A percentile compares a stretch with the other conserved stretches of the same genome.
Evolutionary conservation across 1,139 yeast genomes (phyloP).

Genomic region (Hanseniaspora gamundiae): DNA sequence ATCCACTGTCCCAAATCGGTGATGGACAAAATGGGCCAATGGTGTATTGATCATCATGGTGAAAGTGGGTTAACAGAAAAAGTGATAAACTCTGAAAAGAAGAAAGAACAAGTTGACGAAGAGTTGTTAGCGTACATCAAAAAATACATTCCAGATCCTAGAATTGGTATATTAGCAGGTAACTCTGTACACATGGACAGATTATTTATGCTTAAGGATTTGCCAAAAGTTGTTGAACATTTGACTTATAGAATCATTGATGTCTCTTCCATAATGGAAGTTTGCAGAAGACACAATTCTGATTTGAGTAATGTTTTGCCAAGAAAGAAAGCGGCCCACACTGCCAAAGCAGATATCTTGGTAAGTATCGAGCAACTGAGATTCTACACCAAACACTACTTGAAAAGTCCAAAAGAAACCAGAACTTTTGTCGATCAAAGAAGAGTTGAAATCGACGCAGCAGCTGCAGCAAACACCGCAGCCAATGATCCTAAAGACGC

Average conservation of each 20-base stretch:
- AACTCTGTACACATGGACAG: constrained; percentile 89
- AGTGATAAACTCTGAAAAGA: constrained; percentile 44
- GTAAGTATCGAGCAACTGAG: constrained; percentile 78
- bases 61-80: constrained; percentile 65
- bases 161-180: constrained; percentile 70
- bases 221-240: constrained; percentile 62
- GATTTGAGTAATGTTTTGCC: constrained; percentile 27
- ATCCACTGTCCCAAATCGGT: constrained; percentile 55
- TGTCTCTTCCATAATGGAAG: constrained; percentile 73
- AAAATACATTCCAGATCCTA: constrained; percentile 39
- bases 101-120: constrained; percentile 46
- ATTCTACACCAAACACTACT: constrained; percentile 64
- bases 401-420: constrained; percentile 24
- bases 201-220: constrained; percentile 69
- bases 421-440: constrained; percentile 12
- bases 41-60: constrained; percentile 80
- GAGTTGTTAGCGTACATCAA: constrained; percentile 54
- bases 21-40: constrained; percentile 65
- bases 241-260: constrained; percentile 81
- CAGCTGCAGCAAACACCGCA: not conserved
- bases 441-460: not conserved
- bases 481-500: not conserved
- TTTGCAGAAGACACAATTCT: constrained; percentile 69
- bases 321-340: constrained; percentile 55
- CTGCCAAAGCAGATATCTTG: constrained; percentile 77